phyloP scores from a whole-genome alignment of 2,329 filamentous ascomycete species.

The Penicillium sp. region DNA sequence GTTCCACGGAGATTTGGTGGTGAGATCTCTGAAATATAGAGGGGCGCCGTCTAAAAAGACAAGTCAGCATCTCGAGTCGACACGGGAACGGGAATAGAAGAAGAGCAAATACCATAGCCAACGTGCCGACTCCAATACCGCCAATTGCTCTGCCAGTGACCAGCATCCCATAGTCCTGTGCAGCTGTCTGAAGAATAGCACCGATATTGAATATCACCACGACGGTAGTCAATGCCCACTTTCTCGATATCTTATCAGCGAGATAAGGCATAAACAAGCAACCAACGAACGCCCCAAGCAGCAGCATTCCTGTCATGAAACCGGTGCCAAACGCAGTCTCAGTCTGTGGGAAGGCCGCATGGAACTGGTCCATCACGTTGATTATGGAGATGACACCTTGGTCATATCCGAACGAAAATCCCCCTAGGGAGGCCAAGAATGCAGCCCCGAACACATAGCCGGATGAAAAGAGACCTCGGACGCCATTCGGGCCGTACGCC shows the following conservation, averaged over 20 bases:
- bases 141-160: constrained; percentile 42
- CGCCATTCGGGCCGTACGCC: constrained; percentile 1
- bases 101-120: constrained; percentile 46
- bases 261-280: constrained; percentile 45
- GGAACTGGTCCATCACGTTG: constrained; percentile 53
- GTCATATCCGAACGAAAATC: constrained; percentile 48
- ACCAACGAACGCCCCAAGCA: constrained; percentile 34
- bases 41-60: not conserved
- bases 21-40: not conserved
- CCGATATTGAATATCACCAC: constrained; percentile 48
- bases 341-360: constrained; percentile 46
- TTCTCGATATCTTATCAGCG: constrained; percentile 46
- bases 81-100: not conserved
- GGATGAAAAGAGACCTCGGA: constrained; percentile 1
- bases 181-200: constrained; percentile 44
- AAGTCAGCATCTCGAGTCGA: not conserved
- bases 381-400: constrained; percentile 44
- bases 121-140: constrained; percentile 42
- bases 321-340: constrained; percentile 41
- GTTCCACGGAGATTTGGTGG: constrained; percentile 9
- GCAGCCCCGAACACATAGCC: constrained; percentile 50
- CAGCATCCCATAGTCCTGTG: constrained; percentile 31
- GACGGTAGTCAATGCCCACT: constrained; percentile 42
- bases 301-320: constrained; percentile 53
- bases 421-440: constrained; percentile 48